Evolutionary conservation across 2,329 filamentous ascomycete species (phyloP).

Genomic region (Hymenoscyphus albidus): DNA sequence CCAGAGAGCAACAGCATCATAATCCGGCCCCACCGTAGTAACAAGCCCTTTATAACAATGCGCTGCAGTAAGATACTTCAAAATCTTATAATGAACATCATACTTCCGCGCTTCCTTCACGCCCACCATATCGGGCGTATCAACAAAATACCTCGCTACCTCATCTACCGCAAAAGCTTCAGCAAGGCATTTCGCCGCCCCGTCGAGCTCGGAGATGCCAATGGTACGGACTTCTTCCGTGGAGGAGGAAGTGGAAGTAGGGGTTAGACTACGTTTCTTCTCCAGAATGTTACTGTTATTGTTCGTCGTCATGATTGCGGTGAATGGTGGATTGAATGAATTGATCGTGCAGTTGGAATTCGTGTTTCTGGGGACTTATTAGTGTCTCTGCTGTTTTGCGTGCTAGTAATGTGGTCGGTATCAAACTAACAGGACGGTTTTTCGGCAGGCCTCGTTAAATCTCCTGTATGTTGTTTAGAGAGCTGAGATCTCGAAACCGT

Average conservation of each 20-base stretch:
- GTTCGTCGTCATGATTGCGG: slow-evolving; percentile 35
- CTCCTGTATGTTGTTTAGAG: slow-evolving; percentile 52
- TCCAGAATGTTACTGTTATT: slow-evolving; percentile 38
- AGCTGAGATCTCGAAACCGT: slow-evolving; percentile 54
- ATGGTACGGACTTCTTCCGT: slow-evolving; percentile 60
- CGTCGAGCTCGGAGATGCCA: slow-evolving; percentile 62
- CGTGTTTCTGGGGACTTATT: slow-evolving; percentile 21
- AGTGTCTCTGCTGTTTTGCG: slow-evolving; percentile 1
- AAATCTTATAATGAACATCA: slow-evolving; percentile 71
- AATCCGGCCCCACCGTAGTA: slow-evolving; percentile 69
- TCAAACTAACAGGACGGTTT: slow-evolving; percentile 31
- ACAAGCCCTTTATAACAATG: slow-evolving; percentile 72
- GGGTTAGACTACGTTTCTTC: slow-evolving; percentile 32
- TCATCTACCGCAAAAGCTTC: slow-evolving; percentile 75
- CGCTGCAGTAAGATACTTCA: slow-evolving; percentile 73
- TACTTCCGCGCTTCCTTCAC: slow-evolving; percentile 66
- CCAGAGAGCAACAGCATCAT: slow-evolving; percentile 77
- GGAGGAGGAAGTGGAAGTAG: slow-evolving; percentile 25
- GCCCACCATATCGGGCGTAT: slow-evolving; percentile 62
- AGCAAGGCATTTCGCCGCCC: slow-evolving; percentile 67
- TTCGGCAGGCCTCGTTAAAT: slow-evolving; percentile 37
- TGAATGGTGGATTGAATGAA: slow-evolving; percentile 9
- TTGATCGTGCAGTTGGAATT: not conserved
- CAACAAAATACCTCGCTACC: slow-evolving; percentile 69
- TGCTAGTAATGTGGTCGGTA: not conserved